Conservation (phyloP, 2,329 filamentous ascomycete genomes). For the Apiospora kogelbergensis region DNA sequence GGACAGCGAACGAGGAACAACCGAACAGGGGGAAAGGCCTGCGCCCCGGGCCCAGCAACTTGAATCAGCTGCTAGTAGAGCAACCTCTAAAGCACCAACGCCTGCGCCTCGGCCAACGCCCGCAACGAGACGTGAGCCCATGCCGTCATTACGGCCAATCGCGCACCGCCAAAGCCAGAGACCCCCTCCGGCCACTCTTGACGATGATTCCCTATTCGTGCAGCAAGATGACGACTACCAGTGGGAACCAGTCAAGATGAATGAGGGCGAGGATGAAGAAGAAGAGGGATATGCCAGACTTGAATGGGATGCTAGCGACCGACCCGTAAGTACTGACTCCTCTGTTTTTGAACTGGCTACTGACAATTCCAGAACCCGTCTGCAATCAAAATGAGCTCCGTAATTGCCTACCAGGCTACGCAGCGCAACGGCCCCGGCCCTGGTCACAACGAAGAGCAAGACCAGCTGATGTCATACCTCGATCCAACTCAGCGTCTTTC, state of each 20-base stretch:
- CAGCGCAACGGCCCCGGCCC: background rate
- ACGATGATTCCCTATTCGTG: constrained; percentile 72
- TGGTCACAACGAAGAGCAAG: background rate
- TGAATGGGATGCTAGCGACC: constrained; percentile 71
- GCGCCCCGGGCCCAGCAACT: constrained; percentile 41
- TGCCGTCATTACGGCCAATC: constrained; percentile 33
- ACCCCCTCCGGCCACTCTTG: constrained; percentile 55
- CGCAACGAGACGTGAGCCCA: constrained; percentile 40
- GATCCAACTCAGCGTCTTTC: constrained; percentile 75
- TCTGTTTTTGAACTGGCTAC: constrained; percentile 10
- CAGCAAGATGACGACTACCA: constrained; percentile 64
- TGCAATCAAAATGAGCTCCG: constrained; percentile 42
- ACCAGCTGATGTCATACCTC: constrained; percentile 38
- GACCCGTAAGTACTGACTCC: constrained; percentile 50
- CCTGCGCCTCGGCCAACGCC: constrained; percentile 33
- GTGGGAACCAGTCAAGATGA: constrained; percentile 69
- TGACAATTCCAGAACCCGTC: constrained; percentile 39
- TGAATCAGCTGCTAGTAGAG: constrained; percentile 48
- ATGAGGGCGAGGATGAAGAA: constrained; percentile 53
- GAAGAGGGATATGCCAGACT: constrained; percentile 66
- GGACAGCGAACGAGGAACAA: constrained; percentile 47
- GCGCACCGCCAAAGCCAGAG: constrained; percentile 49
- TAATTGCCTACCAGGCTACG: constrained; percentile 28
- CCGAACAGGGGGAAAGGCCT: constrained; percentile 38
- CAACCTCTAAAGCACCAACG: constrained; percentile 32